Base-by-base conservation (phyloP, 2,329 filamentous ascomycete genomes). In the Fusarium udum region DNA sequence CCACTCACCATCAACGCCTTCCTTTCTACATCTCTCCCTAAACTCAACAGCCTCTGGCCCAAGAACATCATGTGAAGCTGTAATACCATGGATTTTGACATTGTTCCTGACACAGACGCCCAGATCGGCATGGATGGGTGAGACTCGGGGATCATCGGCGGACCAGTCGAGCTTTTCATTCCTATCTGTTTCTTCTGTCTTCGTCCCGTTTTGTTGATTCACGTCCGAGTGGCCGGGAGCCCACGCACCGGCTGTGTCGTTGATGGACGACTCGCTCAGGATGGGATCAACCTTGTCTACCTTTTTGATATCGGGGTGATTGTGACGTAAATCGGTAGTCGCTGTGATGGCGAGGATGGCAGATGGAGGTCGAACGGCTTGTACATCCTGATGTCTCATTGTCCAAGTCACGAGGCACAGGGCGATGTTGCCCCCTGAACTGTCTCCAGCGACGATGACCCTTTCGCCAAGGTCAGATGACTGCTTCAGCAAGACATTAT, bases 361-460 rank as follows among this genome's bases (percentile, higher is more conserved):
- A 1, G 78, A 79, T 18, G 89, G 80, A 3, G 87, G 57, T 6
- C 56, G 75, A 14, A 48, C 36, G 4, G 42, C 58, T 12, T 76
- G 64, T 1, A 69, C 66, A 4, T 77, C 77, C 48, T 28, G 80
- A 45, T 81, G 79, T 2, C 31, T 61, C 24, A 87, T 65, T 0
- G 81, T 75, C 42, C 87, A 78, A 1, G 78, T 60, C 0, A 76
- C 78, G 0, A 80, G 66, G 15, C 77, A 76, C 0, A 89, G 78
- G 0, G 84, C 82, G 8, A 90, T 80, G 66, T 90, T 90, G 0
- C 84, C 88, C 0, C 89, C 88, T 1, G 87, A 85, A 0, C 86
- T 88, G 61, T 90, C 89, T 2, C 89, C 89, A 1, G 84, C 85
- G 3, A 90, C 80, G 3, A 86, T 82, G 0, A 89, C 80, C 3